Percentiles rank a stretch among this genome's conserved stretches.
phyloP scores from a whole-genome alignment of 192 early-diverging fungal species.

The Phycomyces nitens region DNA sequence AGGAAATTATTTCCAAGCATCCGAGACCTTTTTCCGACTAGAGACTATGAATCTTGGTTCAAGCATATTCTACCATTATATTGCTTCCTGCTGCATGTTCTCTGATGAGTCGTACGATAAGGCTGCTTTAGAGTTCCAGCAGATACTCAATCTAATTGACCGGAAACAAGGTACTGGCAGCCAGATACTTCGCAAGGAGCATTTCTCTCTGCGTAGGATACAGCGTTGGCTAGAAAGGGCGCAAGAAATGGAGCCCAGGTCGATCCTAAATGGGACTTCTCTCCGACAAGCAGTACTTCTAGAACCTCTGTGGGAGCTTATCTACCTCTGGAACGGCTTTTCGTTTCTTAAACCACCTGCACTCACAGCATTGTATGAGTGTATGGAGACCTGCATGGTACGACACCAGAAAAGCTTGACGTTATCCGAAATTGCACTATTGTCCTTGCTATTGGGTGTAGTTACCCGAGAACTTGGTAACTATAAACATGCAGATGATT shows the following conservation, averaged over 20 bases:
- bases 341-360: conserved; percentile 10
- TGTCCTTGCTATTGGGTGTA: conserved; percentile 26
- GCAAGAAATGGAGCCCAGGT: not conserved
- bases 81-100: conserved; percentile 39
- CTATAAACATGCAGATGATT: conserved; percentile 20
- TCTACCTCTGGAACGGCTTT: conserved; percentile 39
- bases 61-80: conserved; percentile 37
- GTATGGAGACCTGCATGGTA: conserved; percentile 8
- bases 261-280: conserved; percentile 7
- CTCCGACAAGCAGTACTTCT: conserved; percentile 24
- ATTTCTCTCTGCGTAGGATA: conserved; percentile 29
- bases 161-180: conserved; percentile 13
- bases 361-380: conserved; percentile 15
- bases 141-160: conserved; percentile 22
- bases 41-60: conserved; percentile 40
- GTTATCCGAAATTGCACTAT: conserved; percentile 14
- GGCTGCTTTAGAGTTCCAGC: conserved; percentile 33
- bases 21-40: conserved; percentile 40
- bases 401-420: not conserved
- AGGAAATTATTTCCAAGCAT: conserved; percentile 37
- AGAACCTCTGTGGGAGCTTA: conserved; percentile 36
- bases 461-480: conserved; percentile 28
- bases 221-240: conserved; percentile 12
- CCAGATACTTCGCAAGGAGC: conserved; percentile 27
- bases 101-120: conserved; percentile 35